These are phyloP conservation scores for Rhizophagus prolifer DNA, from an alignment of 192 early-diverging fungal species.

Conservation along the genomic window DNA sequence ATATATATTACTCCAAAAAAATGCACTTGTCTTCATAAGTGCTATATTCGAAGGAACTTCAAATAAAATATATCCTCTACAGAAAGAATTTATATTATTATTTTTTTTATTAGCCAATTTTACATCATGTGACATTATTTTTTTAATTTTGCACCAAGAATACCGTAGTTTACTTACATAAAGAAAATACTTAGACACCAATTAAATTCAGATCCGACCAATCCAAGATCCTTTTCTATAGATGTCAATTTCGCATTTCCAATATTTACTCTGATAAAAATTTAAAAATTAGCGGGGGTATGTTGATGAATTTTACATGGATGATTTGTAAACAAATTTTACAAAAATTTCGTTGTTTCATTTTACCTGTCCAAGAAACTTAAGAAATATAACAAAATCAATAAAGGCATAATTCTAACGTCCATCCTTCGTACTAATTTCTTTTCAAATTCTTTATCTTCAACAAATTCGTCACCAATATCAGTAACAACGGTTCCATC, in stretches of 20 bases:
- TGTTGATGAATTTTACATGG: not conserved
- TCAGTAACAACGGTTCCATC: not conserved
- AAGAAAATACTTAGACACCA: constrained; percentile 69
- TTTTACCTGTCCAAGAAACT: constrained; percentile 61
- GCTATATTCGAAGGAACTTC: constrained; percentile 74
- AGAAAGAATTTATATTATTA: not conserved
- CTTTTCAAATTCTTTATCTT: constrained; percentile 14
- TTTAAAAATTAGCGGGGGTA: not conserved
- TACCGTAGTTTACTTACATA: constrained; percentile 47
- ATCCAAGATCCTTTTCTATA: constrained; percentile 44
- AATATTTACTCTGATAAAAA: constrained; percentile 26
- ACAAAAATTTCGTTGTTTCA: not conserved
- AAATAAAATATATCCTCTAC: constrained; percentile 59
- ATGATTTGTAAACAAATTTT: no score
- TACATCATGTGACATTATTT: not conserved
- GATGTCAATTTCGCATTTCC: constrained; percentile 63
- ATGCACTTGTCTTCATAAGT: constrained; percentile 59
- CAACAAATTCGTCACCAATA: not conserved
- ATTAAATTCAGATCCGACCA: constrained; percentile 52
- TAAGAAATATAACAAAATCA: constrained; percentile 66
- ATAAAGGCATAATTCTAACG: constrained; percentile 59
- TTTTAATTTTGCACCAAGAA: not conserved
- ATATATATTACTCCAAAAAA: constrained; percentile 41
- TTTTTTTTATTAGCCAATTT: not conserved
- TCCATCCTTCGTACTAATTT: constrained; percentile 62